Conservation (phyloP, 108 stramenopile genomes). For the Hondaea fermentalgiana region DNA sequence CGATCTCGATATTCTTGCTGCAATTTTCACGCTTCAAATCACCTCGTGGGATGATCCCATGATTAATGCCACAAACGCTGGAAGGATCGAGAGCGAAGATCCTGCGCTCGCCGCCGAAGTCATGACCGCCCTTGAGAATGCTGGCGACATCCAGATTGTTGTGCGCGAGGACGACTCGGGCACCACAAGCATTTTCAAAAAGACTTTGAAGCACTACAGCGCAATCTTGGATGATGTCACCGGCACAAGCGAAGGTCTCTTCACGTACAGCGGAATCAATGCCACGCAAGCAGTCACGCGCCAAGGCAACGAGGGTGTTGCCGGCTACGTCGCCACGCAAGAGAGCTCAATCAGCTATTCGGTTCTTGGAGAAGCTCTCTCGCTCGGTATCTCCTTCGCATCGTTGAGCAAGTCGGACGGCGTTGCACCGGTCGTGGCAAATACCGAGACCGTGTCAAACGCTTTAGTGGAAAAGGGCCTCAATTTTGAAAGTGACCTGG, state of each 20-base stretch:
- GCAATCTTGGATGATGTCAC: too few relatives aligned
- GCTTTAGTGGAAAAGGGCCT: not conserved
- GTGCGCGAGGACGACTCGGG: not conserved
- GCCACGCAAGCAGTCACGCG: not conserved
- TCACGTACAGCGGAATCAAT: too few relatives aligned
- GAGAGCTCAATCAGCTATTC: not conserved
- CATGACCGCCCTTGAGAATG: not conserved
- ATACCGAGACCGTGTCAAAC: not conserved
- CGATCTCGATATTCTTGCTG: not conserved
- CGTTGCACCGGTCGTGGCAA: not conserved
- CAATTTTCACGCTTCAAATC: not conserved
- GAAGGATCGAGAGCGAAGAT: too few relatives aligned
- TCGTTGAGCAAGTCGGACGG: not conserved
- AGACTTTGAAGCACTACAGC: not conserved
- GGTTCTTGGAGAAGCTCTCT: not conserved
- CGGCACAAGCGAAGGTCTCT: too few relatives aligned
- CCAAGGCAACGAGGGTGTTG: not conserved
- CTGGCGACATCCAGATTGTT: not conserved
- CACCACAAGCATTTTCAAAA: not conserved
- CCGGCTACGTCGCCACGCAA: not conserved
- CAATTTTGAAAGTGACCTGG: not conserved
- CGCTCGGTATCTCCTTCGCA: not conserved
- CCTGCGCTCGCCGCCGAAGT: not conserved
- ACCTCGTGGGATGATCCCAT: not conserved
- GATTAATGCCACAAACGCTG: too few relatives aligned